Evolutionary conservation across 345 rosid species (phyloP).

Genomic region (Nasturtium officinale): DNA sequence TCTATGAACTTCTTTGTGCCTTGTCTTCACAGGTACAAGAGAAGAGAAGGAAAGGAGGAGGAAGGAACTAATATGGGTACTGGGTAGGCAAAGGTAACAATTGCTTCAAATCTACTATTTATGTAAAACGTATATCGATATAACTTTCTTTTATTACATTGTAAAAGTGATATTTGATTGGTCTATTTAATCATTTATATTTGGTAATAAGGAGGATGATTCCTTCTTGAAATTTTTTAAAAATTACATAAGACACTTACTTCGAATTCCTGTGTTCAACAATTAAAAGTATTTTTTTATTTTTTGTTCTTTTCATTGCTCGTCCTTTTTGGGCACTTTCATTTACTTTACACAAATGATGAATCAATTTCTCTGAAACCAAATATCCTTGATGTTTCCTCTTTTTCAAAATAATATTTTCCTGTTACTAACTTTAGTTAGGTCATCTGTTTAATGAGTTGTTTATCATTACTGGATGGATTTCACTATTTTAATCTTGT

Average conservation of each 20-base stretch:
- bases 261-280: not conserved
- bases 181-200: not conserved
- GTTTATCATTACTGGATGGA: not conserved
- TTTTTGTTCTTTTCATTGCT: not conserved
- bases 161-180: not conserved
- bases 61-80: constrained; percentile 15
- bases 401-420: not conserved
- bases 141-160: constrained; percentile 6
- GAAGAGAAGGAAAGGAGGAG: not conserved
- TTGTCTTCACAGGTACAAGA: constrained; percentile 20
- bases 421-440: constrained; percentile 30
- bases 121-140: not conserved
- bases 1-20: constrained; percentile 1
- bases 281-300: not conserved
- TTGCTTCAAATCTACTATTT: constrained; percentile 29
- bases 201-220: constrained; percentile 40
- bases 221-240: constrained; percentile 16
- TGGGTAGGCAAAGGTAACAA: constrained; percentile 26
- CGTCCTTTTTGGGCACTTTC: not conserved
- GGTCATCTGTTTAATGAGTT: constrained; percentile 29
- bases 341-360: not conserved
- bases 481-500: constrained; percentile 8
- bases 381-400: not conserved
- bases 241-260: constrained; percentile 21
- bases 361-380: not conserved